Evolutionary conservation across 2,329 filamentous ascomycete species (phyloP), one percentile per base, ranked within the genome.

Genomic region (Davidsoniella virescens): DNA sequence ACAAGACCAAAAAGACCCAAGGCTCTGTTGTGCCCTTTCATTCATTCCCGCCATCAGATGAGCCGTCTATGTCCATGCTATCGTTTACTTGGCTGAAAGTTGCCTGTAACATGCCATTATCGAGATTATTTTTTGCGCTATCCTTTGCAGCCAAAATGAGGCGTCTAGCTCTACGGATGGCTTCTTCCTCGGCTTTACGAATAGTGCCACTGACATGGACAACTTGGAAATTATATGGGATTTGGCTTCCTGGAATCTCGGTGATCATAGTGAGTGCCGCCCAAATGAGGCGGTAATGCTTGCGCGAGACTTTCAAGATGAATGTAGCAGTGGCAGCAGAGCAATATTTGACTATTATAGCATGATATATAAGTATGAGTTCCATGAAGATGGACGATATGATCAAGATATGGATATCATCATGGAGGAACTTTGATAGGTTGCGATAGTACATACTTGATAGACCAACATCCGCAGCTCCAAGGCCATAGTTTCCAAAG

Each of bases 291-390:
- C 86, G 76, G 62, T 88, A 93, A 56, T 94, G 81, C 14, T 80
- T 78, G 52, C 92, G 80, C 2, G 85, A 78, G 56, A 88, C 86
- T 55, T 84, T 78, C 38, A 98, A 71, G 54, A 98, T 98, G 50
- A 90, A 87, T 1, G 90, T 98, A 5, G 86, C 94, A 0, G 92
- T 98, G n/a, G 87, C 84, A 3, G 80, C 72, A 1, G 87, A 94
- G 47, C 93, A 73, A 63, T 98, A 98, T 70, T 94, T 94, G 49
- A 98, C 86, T 90, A 56, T 12, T 10, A 26, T 40, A 40, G 2
- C n/a, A 16, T 54, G n/a, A 51, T 17, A 8, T 23, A 44, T 51
- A n/a, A 40, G 43, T 26, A 42, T 17, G 8, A 39, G 38, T 7
- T 43, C 25, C 6, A 6, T 49, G 46, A 10, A 12, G 29, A 14